Evolutionary conservation across 2,329 filamentous ascomycete genomes (phyloP).

Genomic region (Chaetomiaceae sp.): DNA sequence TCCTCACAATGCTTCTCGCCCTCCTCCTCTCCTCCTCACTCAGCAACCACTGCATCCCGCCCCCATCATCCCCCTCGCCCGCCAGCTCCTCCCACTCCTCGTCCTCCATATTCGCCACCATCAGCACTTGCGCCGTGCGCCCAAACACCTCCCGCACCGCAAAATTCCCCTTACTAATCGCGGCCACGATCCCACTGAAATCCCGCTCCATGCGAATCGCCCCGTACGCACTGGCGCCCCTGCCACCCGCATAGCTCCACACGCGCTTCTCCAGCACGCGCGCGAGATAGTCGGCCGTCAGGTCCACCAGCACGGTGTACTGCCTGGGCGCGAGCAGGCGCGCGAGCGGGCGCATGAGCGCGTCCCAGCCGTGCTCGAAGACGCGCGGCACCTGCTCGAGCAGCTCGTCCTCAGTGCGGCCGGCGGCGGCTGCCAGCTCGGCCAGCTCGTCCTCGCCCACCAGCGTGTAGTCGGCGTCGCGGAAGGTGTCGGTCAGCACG

Average conservation of each 20-base stretch:
- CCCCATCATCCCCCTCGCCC: conserved; percentile 44
- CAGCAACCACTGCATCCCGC: conserved; percentile 65
- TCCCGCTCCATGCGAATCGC: conserved; percentile 81
- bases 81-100: conserved; percentile 84
- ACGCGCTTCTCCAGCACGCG: conserved; percentile 81
- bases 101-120: conserved; percentile 90
- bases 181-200: conserved; percentile 65
- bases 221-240: conserved; percentile 74
- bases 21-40: conserved; percentile 66
- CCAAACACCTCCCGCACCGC: conserved; percentile 70
- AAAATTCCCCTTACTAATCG: conserved; percentile 66
- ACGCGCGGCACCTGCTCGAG: conserved; percentile 67
- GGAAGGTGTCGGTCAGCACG: conserved; percentile 81
- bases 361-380: conserved; percentile 81
- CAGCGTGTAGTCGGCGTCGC: conserved; percentile 83
- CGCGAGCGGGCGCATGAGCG: conserved; percentile 75
- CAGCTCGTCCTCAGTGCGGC: conserved; percentile 46
- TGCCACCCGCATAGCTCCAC: conserved; percentile 65
- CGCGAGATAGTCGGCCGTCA: conserved; percentile 68
- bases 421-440: conserved; percentile 48
- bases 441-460: conserved; percentile 54
- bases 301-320: conserved; percentile 68
- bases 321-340: conserved; percentile 75
- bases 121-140: conserved; percentile 70
- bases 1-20: conserved; percentile 61